Percentiles rank a stretch among this genome's conserved stretches.
These are phyloP conservation scores for Ogataea hybrid DNA, from an alignment of 1,139 yeast genomes.

Conservation along the genomic window DNA sequence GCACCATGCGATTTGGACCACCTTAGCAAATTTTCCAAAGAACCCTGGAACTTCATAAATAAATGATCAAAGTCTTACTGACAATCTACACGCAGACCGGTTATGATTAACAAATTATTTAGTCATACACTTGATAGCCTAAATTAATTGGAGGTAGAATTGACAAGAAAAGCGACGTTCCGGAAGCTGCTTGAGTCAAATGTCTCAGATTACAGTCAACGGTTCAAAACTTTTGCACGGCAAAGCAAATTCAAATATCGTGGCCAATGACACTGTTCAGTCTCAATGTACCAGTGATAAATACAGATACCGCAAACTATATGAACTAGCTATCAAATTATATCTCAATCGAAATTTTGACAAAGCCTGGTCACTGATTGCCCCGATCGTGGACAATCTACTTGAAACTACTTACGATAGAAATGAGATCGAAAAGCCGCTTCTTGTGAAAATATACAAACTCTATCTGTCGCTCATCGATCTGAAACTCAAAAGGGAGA, in stretches of 20 bases:
- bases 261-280: too few species aligned
- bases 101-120: too few species aligned
- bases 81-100: too few species aligned
- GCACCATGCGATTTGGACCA: constrained; percentile 59
- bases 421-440: constrained; percentile 11
- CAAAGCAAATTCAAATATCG: too few species aligned
- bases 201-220: constrained; percentile 4
- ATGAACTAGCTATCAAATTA: constrained; percentile 30
- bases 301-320: constrained; percentile 19
- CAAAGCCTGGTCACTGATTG: constrained; percentile 25
- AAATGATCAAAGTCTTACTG: too few species aligned
- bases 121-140: too few species aligned
- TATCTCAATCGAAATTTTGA: constrained; percentile 28
- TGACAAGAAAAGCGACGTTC: too few species aligned
- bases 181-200: background rate
- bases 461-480: constrained; percentile 28
- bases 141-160: too few species aligned
- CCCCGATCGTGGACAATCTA: constrained; percentile 19
- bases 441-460: constrained; percentile 23
- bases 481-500: constrained; percentile 22
- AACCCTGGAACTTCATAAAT: too few species aligned
- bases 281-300: too few species aligned
- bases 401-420: constrained; percentile 1
- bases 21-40: constrained; percentile 28
- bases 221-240: too few species aligned